Percentiles rank a stretch among this genome's conserved stretches.
Evolutionary conservation across 2,329 filamentous ascomycete genomes (phyloP).

Genomic region (Penicillium hordei): DNA sequence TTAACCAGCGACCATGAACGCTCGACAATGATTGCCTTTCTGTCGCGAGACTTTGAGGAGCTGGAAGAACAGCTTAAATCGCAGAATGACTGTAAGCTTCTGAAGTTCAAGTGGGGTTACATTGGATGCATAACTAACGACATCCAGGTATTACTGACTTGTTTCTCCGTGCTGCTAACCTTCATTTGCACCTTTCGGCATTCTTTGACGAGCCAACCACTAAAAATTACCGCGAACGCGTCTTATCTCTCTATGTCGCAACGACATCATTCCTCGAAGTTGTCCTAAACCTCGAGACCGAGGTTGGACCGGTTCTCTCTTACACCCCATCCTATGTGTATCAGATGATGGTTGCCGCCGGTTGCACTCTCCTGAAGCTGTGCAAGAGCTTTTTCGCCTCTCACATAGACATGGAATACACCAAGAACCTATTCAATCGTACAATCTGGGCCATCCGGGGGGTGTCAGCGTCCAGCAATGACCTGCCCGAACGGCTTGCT

Average conservation of each 20-base stretch:
- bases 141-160: slow-evolving; percentile 46
- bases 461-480: slow-evolving; percentile 62
- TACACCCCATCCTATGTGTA: slow-evolving; percentile 63
- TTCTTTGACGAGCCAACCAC: slow-evolving; percentile 51
- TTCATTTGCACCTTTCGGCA: slow-evolving; percentile 51
- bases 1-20: slow-evolving; percentile 48
- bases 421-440: slow-evolving; percentile 57
- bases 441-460: slow-evolving; percentile 60
- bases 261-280: slow-evolving; percentile 49
- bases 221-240: slow-evolving; percentile 48
- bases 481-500: slow-evolving; percentile 62
- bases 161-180: slow-evolving; percentile 48
- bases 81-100: slow-evolving; percentile 42
- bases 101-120: neutral
- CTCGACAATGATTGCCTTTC: slow-evolving; percentile 45
- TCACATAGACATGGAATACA: slow-evolving; percentile 57
- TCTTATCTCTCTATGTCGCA: slow-evolving; percentile 47
- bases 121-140: neutral
- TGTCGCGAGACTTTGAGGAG: slow-evolving; percentile 50
- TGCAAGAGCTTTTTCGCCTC: slow-evolving; percentile 64
- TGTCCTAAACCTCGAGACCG: slow-evolving; percentile 47
- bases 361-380: slow-evolving; percentile 64
- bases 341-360: slow-evolving; percentile 66
- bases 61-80: slow-evolving; percentile 52
- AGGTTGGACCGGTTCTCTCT: slow-evolving; percentile 49